Evolutionary conservation across 805 yeast species (phyloP).

Genomic region (Metschnikowia peoriensis): DNA sequence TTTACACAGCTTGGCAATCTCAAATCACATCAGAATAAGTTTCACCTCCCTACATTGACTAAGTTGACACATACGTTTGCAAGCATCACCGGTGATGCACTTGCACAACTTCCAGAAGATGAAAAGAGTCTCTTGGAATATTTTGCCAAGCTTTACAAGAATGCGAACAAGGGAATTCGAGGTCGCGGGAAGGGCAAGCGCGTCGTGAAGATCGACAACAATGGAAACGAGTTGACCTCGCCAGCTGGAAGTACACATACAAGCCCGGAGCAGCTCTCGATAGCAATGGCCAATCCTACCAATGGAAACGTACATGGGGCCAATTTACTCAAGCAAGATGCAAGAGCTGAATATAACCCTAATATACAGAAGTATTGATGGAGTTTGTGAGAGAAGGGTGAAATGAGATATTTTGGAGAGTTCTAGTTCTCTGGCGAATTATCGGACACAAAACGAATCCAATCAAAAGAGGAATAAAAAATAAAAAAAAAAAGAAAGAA

Average conservation of each 20-base stretch:
- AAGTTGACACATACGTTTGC: conserved; percentile 66
- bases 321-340: neutral
- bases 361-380: neutral
- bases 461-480: too few species aligned
- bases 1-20: conserved; percentile 91
- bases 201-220: conserved; percentile 7
- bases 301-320: neutral
- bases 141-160: conserved; percentile 79
- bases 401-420: neutral
- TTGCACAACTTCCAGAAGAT: conserved; percentile 50
- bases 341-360: neutral
- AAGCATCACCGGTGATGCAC: conserved; percentile 48
- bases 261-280: conserved; percentile 11
- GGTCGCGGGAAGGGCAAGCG: conserved; percentile 69
- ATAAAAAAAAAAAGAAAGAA: too few species aligned
- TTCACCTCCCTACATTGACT: conserved; percentile 72
- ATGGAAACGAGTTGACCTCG: conserved; percentile 4
- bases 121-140: conserved; percentile 73
- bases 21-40: conserved; percentile 91
- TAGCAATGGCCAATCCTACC: conserved; percentile 5
- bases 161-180: conserved; percentile 85
- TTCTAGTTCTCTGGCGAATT: too few species aligned
- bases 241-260: conserved; percentile 8
- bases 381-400: neutral
- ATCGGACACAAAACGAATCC: too few species aligned